Base-by-base conservation (phyloP, 2,329 filamentous ascomycete species). In the Pyrenophora seminiperda region DNA sequence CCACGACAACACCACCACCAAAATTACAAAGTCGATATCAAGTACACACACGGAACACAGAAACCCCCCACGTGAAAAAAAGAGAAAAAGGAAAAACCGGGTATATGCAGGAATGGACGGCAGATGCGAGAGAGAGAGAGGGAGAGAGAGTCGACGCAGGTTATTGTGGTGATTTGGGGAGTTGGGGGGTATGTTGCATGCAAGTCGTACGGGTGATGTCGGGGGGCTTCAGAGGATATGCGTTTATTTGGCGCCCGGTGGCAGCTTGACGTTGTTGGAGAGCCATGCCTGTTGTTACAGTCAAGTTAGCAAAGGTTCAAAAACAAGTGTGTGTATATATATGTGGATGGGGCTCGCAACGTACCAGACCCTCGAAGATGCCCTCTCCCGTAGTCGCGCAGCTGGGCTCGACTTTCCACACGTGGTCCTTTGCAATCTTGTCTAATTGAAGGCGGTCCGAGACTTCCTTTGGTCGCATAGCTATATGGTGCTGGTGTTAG, bases 331-430 rank as follows among this genome's bases (percentile, higher is more conserved):
- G 29, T 29, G 5, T 3, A n/a, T 11, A 10, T 33, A n/a, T n/a
- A n/a, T n/a, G n/a, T n/a, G n/a, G 22, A 42, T 41, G 54, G 14
- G 1, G 27, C 17, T 22, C 24, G 20, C 15, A 14, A 62, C 69
- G 17, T 70, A 75, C 73, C 58, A 81, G 65, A 47, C 78, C 78
- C 65, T 81, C 78, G 49, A 81, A 81, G 62, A 81, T 81, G 34
- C 74, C 78, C 62, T 80, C 78, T 58, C 78, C 78, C 15, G 78
- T 80, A 38, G 77, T 80, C 40, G 78, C 78, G 59, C 78, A 81
- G 63, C 77, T 79, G 42, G 78, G 78, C 72, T 81, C 78, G 48
- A 81, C 78, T 63, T 81, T 81, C 78, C 78, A 81, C 29, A 76
- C 74, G 61, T 80, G 78, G 63, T 79, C 74, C 61, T 76, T 79